These are phyloP conservation scores for Groenewaldozyma auringiensis DNA, from an alignment of 1,139 yeast species.

Conservation along the genomic window DNA sequence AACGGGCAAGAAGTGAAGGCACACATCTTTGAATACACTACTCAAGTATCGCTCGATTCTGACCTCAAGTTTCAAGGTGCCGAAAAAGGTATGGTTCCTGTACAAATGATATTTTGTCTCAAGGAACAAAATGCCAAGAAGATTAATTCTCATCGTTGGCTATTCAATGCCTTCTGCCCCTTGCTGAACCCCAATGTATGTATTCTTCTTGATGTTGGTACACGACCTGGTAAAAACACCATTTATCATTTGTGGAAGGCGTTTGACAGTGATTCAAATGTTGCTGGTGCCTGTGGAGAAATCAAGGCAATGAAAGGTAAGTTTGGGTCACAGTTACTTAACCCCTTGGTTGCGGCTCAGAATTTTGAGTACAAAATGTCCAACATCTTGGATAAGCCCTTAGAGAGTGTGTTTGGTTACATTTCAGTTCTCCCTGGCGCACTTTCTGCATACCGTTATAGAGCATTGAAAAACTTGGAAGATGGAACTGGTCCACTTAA, in stretches of 20 bases:
- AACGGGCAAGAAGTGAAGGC: slow-evolving; percentile 86
- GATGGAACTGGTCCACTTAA: slow-evolving; percentile 91
- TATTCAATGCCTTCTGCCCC: slow-evolving; percentile 89
- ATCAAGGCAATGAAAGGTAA: slow-evolving; percentile 90
- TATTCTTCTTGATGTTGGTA: slow-evolving; percentile 83
- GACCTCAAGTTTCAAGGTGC: slow-evolving; percentile 73
- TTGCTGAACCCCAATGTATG: slow-evolving; percentile 82
- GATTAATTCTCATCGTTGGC: slow-evolving; percentile 93
- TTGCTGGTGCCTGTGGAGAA: slow-evolving; percentile 98
- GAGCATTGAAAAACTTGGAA: slow-evolving; percentile 74
- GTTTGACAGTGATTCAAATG: slow-evolving; percentile 89
- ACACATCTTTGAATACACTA: slow-evolving; percentile 88
- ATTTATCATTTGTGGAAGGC: slow-evolving; percentile 94
- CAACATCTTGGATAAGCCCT: slow-evolving; percentile 73
- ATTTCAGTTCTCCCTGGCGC: slow-evolving; percentile 83
- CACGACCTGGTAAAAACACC: slow-evolving; percentile 77
- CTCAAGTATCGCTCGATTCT: slow-evolving; percentile 80
- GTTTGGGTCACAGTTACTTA: slow-evolving; percentile 67
- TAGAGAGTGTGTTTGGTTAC: slow-evolving; percentile 77
- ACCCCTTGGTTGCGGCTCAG: slow-evolving; percentile 83
- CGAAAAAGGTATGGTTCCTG: slow-evolving; percentile 83
- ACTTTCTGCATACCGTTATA: slow-evolving; percentile 80
- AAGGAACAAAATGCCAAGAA: slow-evolving; percentile 86
- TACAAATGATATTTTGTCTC: slow-evolving; percentile 81
- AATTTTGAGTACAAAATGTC: slow-evolving; percentile 80